A percentile compares a stretch with the other conserved stretches of the same genome.
Evolutionary conservation across 768 basidiomycete species (phyloP).

Genomic region (Auriculariales sp.): DNA sequence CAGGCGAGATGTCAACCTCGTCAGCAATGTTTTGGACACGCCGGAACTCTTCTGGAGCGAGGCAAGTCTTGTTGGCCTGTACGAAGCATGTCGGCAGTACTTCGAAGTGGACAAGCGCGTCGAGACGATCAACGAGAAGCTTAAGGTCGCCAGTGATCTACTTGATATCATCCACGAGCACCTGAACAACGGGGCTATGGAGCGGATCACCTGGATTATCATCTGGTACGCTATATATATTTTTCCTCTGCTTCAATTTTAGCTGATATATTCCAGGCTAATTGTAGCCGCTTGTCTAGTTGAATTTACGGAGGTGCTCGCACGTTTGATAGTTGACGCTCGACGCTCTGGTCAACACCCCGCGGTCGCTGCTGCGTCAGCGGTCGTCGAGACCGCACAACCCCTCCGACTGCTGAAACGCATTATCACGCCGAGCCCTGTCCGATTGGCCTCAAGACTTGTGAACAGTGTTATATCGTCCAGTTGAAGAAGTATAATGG

Average conservation of each 20-base stretch:
- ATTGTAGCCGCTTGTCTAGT: conserved; percentile 85
- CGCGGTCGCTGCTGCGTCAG: neutral
- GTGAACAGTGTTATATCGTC: too few relatives aligned
- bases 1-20: conserved; percentile 77
- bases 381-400: neutral
- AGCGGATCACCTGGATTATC: conserved; percentile 73
- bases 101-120: conserved; percentile 83
- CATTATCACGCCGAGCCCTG: neutral
- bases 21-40: conserved; percentile 85
- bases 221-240: conserved; percentile 36
- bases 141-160: conserved; percentile 70
- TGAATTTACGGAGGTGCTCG: conserved; percentile 71
- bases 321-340: conserved; percentile 58
- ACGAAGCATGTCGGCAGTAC: conserved; percentile 87
- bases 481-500: too few relatives aligned
- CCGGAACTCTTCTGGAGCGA: conserved; percentile 94
- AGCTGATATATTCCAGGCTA: conserved; percentile 45
- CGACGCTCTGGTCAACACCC: neutral
- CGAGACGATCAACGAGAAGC: conserved; percentile 73
- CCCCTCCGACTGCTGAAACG: neutral
- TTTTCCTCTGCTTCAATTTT: conserved; percentile 26
- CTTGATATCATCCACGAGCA: conserved; percentile 89
- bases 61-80: conserved; percentile 75
- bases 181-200: conserved; percentile 79
- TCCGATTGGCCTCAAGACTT: neutral